Evolutionary conservation across 352 stramenopile species (phyloP), one percentile per base, ranked within the genome.

Genomic region (Globisporangium solare): DNA sequence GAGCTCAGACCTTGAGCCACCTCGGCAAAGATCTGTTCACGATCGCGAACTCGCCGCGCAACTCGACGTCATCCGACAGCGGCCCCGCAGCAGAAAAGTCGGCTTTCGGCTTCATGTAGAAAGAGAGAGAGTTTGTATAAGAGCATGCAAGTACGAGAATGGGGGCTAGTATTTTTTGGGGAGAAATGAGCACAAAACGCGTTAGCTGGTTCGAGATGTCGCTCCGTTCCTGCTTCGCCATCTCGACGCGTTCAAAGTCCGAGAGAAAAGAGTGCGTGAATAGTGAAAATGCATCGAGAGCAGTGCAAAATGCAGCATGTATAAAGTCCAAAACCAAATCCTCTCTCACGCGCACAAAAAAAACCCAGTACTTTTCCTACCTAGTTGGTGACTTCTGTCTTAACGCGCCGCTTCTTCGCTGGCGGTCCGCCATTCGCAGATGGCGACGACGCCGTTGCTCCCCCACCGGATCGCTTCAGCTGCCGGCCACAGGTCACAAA

Each of bases 71-170:
- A 4, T 47, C 50, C 27, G 65, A 74, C 56, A 21, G 48, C 11
- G 32, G 17, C 6, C 27, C 21, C 51, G 51, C 37, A 6, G 51
- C 47, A 24, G 73, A 85, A 46, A 81, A 90, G 51, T 94, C 85
- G 55, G 85, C 85, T 51, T 94, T 94, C 62, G 86, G 81, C 66
- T 94, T 94, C 68, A 91, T 94, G 85, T 93, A 94, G 70, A 88
- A 64, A 42, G 10, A 17, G 27, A 20, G n/a, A 22, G 17, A 27
- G 27, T 11, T 35, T 35, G 27, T 35, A 35, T 35, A 35, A 35
- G 7, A 35, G 10, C 27, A 35, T 35, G 27, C 10, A 35, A 35
- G 27, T 35, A 35, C 27, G 27, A 31, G 24, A 6, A 2, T 31
- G 6, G 3, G 6, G 24, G 24, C 24, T 35, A 35, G 27, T 35